Percentiles rank a stretch among this genome's conserved stretches.
These are phyloP conservation scores for Xylaria venustula DNA, from an alignment of 495 filamentous ascomycete species.

Conservation along the genomic window DNA sequence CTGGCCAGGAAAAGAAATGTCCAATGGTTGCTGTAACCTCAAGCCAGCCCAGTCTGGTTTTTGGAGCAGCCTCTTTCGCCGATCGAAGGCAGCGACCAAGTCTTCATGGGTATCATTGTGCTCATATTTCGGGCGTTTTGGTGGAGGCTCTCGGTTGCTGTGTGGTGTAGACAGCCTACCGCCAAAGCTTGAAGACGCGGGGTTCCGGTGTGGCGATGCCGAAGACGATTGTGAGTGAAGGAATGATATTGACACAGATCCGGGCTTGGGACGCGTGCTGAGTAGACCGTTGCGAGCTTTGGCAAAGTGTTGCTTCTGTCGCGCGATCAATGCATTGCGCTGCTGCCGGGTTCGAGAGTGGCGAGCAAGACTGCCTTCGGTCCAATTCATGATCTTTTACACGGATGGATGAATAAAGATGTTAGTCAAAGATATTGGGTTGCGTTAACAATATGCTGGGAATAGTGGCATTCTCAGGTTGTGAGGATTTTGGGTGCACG, in stretches of 20 bases:
- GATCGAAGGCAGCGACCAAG: conserved; percentile 14
- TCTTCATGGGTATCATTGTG: background rate
- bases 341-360: conserved; percentile 30
- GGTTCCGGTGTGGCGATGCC: background rate
- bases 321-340: conserved; percentile 33
- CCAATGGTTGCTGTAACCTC: conserved; percentile 26
- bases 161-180: background rate
- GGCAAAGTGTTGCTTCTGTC: conserved; percentile 43
- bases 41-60: conserved; percentile 31
- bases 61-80: conserved; percentile 22
- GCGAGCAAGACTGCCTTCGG: conserved; percentile 41
- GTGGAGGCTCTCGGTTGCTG: conserved; percentile 1
- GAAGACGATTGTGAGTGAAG: conserved; percentile 3
- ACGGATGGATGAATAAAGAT: conserved; percentile 9
- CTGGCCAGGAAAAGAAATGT: conserved; percentile 27
- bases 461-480: background rate
- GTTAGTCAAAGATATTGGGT: background rate
- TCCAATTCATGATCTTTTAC: conserved; percentile 42
- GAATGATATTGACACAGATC: conserved; percentile 27
- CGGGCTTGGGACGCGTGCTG: conserved; percentile 13
- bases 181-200: background rate
- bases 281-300: conserved; percentile 30
- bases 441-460: background rate
- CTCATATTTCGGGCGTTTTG: background rate
- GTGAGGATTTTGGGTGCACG: background rate